A percentile compares a stretch with the other conserved stretches of the same genome.
Evolutionary conservation across 345 rosid species (phyloP).

Genomic region (Camelina hispida): DNA sequence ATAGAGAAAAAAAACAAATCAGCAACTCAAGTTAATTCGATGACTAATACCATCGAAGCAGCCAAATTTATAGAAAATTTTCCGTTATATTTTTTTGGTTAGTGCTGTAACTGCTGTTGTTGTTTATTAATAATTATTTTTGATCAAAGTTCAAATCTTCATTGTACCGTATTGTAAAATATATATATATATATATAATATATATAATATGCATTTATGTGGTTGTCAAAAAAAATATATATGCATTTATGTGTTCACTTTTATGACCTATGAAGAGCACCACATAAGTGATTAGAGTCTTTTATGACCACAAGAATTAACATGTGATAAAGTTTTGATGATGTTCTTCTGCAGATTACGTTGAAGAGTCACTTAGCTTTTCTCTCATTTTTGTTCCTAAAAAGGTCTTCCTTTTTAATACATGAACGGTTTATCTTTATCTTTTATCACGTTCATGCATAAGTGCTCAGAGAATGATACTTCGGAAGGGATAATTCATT

Average conservation of each 20-base stretch:
- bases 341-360: slow-evolving; percentile 17
- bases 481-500: background rate
- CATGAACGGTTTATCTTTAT: background rate
- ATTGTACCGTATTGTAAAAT: no score
- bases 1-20: background rate
- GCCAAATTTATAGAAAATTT: slow-evolving; percentile 27
- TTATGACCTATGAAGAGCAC: slow-evolving; percentile 29
- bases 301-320: slow-evolving; percentile 33
- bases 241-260: no score
- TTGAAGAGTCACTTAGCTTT: background rate
- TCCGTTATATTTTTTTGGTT: background rate
- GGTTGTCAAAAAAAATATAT: no score
- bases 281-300: slow-evolving; percentile 1
- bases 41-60: slow-evolving; percentile 24
- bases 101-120: slow-evolving; percentile 23
- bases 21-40: slow-evolving; percentile 26
- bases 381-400: background rate
- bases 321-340: slow-evolving; percentile 20
- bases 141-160: background rate
- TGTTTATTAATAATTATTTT: background rate
- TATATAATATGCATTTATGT: no score
- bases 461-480: background rate
- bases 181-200: no score
- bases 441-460: background rate
- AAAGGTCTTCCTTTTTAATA: background rate